phyloP scores from a whole-genome alignment of 2,329 filamentous ascomycete species.

The Tricladium varicosporioides region DNA sequence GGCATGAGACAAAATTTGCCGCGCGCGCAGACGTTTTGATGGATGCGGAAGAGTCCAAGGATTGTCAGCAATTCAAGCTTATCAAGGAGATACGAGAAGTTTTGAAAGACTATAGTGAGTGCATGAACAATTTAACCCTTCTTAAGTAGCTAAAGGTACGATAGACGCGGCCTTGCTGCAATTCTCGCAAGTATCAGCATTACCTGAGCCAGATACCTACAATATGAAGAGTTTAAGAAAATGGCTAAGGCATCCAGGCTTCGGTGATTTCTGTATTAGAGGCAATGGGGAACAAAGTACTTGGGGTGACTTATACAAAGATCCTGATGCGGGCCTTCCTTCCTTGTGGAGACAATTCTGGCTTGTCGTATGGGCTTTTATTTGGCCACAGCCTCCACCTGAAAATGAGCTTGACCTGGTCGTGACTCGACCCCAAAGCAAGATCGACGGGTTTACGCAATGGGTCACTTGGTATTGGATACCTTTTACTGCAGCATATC shows the following conservation, averaged over 20 bases:
- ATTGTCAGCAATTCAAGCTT: constrained; percentile 1
- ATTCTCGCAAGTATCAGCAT: constrained; percentile 9
- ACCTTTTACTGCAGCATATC: no score
- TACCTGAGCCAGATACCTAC: constrained; percentile 6
- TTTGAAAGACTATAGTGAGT: constrained; percentile 16
- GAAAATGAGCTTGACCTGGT: no score
- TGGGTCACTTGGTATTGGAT: no score
- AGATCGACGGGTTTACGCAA: no score
- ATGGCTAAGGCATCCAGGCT: constrained; percentile 2
- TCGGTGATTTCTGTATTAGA: constrained; percentile 1
- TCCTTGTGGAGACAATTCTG: background rate
- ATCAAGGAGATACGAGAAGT: background rate
- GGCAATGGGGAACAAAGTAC: constrained; percentile 1
- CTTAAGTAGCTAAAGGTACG: no score
- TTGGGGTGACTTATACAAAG: constrained; percentile 6
- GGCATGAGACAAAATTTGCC: background rate
- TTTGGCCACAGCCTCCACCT: constrained; percentile 3
- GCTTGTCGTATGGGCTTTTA: constrained; percentile 1
- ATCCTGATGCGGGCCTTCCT: background rate
- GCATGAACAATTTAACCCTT: no score
- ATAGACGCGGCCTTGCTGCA: constrained; percentile 13
- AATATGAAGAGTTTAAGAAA: constrained; percentile 4
- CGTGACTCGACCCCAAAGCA: no score
- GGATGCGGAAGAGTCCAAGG: background rate
- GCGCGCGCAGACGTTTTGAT: constrained; percentile 1